Conservation (phyloP, 2,329 filamentous ascomycete species). For the Fonsecaea multimorphosa region DNA sequence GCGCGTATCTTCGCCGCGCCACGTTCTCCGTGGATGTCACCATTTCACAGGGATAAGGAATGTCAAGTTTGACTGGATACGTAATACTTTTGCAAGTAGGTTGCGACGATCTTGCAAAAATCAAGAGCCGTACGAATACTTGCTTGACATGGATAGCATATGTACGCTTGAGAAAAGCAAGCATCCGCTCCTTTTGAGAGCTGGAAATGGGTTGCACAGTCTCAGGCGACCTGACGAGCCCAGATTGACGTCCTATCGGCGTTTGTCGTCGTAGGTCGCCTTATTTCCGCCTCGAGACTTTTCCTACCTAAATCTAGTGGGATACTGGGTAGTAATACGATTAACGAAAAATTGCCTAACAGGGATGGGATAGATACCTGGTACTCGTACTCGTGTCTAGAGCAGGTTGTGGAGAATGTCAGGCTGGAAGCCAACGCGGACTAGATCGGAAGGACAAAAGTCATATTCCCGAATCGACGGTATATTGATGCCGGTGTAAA, state of each 20-base stretch:
- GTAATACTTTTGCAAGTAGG: background rate
- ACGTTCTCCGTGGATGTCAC: background rate
- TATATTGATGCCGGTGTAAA: background rate
- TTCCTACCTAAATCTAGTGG: background rate
- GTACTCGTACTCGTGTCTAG: too few species aligned
- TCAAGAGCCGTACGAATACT: background rate
- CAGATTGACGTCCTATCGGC: background rate
- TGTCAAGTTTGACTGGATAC: background rate
- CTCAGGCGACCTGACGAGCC: background rate
- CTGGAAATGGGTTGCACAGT: background rate
- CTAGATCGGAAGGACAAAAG: background rate
- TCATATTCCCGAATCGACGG: background rate
- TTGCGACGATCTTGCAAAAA: background rate
- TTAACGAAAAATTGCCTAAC: background rate
- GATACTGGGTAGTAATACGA: background rate
- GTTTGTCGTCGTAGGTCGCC: background rate
- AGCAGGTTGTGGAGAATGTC: too few species aligned
- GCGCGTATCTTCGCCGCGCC: constrained; percentile 11
- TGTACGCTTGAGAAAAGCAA: background rate
- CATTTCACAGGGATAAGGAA: background rate
- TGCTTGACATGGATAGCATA: background rate
- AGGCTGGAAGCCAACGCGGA: too few species aligned
- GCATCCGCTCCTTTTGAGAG: background rate
- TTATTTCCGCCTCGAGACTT: background rate
- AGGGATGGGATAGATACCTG: too few species aligned